phyloP scores from a whole-genome alignment of 2,329 filamentous ascomycete genomes.

The Raffaelea ambrosiae region DNA sequence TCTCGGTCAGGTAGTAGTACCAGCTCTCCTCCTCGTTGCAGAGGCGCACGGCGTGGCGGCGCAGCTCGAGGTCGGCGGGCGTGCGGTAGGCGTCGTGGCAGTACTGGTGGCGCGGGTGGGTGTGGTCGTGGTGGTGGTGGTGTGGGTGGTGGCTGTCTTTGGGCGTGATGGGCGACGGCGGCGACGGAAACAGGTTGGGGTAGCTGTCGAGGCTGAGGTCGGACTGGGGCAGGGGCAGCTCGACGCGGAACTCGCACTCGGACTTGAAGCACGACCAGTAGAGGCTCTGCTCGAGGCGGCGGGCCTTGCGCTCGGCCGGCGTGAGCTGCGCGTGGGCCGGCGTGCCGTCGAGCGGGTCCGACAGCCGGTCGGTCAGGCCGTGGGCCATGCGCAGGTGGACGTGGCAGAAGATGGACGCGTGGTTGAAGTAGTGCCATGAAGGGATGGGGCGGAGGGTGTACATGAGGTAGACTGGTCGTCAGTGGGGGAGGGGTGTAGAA shows the following conservation, averaged over 20 bases:
- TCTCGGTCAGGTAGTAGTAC: slow-evolving; percentile 7
- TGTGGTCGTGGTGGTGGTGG: neutral
- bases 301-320: neutral
- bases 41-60: neutral
- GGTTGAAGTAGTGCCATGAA: neutral
- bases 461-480: slow-evolving; percentile 1
- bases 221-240: slow-evolving; percentile 1
- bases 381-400: neutral
- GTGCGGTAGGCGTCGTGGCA: neutral
- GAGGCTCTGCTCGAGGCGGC: slow-evolving; percentile 4
- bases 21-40: slow-evolving; percentile 4
- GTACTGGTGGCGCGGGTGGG: neutral
- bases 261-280: slow-evolving; percentile 7
- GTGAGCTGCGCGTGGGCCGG: neutral
- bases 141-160: neutral
- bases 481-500: neutral
- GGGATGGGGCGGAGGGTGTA: neutral
- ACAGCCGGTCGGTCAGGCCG: neutral
- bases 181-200: slow-evolving; percentile 2
- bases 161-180: neutral
- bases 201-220: neutral
- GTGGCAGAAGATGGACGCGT: neutral
- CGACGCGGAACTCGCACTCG: slow-evolving; percentile 3
- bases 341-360: neutral
- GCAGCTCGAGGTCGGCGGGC: neutral